These are phyloP conservation scores for Malus sylvestris DNA, from an alignment of 306 rosid genomes.

Conservation along the genomic window DNA sequence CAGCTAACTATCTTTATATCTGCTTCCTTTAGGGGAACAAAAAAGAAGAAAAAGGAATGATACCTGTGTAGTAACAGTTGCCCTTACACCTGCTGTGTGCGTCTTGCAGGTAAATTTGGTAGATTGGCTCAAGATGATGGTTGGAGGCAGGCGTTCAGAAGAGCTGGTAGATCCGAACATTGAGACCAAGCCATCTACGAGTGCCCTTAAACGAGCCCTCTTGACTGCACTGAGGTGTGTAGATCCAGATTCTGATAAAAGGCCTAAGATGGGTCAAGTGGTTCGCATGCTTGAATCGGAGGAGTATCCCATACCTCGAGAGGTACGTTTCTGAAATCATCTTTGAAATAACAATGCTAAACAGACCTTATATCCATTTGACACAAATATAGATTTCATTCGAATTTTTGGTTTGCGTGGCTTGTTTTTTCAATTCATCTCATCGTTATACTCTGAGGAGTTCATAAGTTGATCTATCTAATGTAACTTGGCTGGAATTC, in stretches of 20 bases:
- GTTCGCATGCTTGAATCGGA: conserved; percentile 93
- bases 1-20: neutral
- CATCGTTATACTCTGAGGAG: neutral
- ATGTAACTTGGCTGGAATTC: conserved; percentile 14
- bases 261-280: conserved; percentile 93
- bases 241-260: conserved; percentile 76
- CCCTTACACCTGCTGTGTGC: conserved; percentile 9
- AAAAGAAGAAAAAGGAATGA: neutral
- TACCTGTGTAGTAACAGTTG: neutral
- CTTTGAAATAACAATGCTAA: neutral
- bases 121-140: conserved; percentile 97
- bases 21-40: neutral
- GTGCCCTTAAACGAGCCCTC: conserved; percentile 78
- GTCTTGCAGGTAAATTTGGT: conserved; percentile 79
- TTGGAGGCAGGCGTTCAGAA: conserved; percentile 76
- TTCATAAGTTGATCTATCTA: conserved; percentile 12
- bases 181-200: conserved; percentile 76
- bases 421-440: neutral
- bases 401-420: neutral
- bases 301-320: conserved; percentile 83
- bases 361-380: neutral
- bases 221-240: conserved; percentile 93
- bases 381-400: neutral
- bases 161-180: conserved; percentile 91
- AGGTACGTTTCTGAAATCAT: conserved; percentile 46